Percentiles rank a stretch among this genome's conserved stretches.
Conservation (phyloP, 1,284 basidiomycete species). For the Coriolopsis trogii region DNA sequence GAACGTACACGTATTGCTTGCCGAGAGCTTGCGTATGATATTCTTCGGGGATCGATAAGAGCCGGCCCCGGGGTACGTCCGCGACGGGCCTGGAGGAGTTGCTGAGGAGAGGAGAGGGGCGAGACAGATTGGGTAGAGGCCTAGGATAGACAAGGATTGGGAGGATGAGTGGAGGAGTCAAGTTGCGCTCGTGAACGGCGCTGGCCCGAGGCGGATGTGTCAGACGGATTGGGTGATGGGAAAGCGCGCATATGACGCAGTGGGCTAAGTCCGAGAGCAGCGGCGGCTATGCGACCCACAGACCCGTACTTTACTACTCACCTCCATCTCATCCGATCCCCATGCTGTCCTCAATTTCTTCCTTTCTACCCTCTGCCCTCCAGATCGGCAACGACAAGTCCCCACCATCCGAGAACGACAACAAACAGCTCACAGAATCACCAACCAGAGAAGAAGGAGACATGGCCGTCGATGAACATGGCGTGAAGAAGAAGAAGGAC, state of each 20-base stretch:
- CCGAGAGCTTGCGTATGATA: no score
- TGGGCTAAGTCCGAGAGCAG: constrained; percentile 13
- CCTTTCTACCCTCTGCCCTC: constrained; percentile 60
- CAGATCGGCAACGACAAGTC: constrained; percentile 38
- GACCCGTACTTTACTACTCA: constrained; percentile 6
- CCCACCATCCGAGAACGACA: constrained; percentile 30
- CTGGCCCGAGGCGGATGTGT: constrained; percentile 3
- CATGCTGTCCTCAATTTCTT: constrained; percentile 68
- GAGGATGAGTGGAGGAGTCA: no score
- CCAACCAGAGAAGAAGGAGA: constrained; percentile 15
- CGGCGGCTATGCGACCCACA: constrained; percentile 5
- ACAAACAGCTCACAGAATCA: constrained; percentile 21
- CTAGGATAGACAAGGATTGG: no score
- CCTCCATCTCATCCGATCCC: constrained; percentile 25
- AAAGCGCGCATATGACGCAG: constrained; percentile 24
- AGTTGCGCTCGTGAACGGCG: no score
- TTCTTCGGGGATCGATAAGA: no score
- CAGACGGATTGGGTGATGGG: constrained; percentile 8
- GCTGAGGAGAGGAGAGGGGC: no score
- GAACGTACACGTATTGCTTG: no score
- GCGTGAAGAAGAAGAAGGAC: constrained; percentile 48
- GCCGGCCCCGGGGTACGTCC: no score
- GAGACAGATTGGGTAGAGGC: no score
- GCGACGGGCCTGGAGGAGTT: no score
- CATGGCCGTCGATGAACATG: constrained; percentile 34